Evolutionary conservation across 805 yeast genomes (phyloP).

Genomic region (Starmerella bombicola): DNA sequence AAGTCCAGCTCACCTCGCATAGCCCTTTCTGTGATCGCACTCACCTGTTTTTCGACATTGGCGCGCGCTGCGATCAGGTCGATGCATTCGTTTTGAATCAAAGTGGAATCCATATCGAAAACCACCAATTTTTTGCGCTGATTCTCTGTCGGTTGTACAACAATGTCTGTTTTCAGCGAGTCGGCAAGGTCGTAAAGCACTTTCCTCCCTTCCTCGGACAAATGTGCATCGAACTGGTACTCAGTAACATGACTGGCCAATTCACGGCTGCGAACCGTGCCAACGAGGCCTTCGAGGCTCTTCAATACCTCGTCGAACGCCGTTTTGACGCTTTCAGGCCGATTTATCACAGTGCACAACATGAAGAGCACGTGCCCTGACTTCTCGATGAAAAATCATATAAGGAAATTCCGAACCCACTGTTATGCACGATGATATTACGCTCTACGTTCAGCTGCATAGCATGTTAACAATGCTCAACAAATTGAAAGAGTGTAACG

Average conservation of each 20-base stretch:
- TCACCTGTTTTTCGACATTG: constrained; percentile 75
- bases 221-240: background rate
- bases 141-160: constrained; percentile 1
- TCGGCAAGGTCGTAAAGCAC: constrained; percentile 3
- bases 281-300: background rate
- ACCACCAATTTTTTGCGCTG: constrained; percentile 46
- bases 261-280: background rate
- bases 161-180: constrained; percentile 1
- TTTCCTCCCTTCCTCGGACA: background rate
- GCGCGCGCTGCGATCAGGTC: constrained; percentile 92
- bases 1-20: constrained; percentile 97
- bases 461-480: no score
- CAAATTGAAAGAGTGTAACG: no score
- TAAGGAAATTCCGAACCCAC: no score
- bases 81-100: constrained; percentile 91
- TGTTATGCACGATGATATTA: no score
- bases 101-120: constrained; percentile 96
- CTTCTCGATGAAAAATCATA: no score
- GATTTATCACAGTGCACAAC: background rate
- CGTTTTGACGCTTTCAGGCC: background rate
- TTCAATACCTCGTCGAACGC: background rate
- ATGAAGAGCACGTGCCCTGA: background rate
- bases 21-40: constrained; percentile 79
- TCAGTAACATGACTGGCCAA: background rate
- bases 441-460: no score